Conservation (phyloP, 495 filamentous ascomycete species). For the Beverwykella pulmonaria region DNA sequence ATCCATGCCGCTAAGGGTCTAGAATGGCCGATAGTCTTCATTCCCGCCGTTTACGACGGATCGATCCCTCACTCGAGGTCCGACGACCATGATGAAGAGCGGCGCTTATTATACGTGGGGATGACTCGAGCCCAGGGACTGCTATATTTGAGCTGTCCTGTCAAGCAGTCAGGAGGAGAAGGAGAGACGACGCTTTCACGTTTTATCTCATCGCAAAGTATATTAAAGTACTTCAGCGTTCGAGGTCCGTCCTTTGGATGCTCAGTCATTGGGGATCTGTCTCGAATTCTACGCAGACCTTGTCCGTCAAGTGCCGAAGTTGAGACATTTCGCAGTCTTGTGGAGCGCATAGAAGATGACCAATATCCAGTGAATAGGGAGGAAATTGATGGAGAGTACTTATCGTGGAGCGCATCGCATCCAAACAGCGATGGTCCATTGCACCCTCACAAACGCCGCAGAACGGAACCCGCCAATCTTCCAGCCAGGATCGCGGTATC, state of each 20-base stretch:
- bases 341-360: conserved; percentile 62
- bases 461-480: conserved; percentile 1
- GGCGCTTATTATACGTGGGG: conserved; percentile 89
- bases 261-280: conserved; percentile 59
- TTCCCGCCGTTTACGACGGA: conserved; percentile 87
- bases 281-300: conserved; percentile 63
- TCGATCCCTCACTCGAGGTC: conserved; percentile 93
- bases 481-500: conserved; percentile 12
- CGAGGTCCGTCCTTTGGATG: conserved; percentile 62
- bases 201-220: conserved; percentile 59
- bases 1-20: conserved; percentile 97
- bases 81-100: conserved; percentile 88
- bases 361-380: conserved; percentile 64
- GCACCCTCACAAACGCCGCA: conserved; percentile 32
- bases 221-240: conserved; percentile 55
- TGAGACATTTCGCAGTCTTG: conserved; percentile 46
- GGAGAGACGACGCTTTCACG: conserved; percentile 66
- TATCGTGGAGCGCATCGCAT: conserved; percentile 28
- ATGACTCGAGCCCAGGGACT: conserved; percentile 95
- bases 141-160: conserved; percentile 86
- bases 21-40: conserved; percentile 97
- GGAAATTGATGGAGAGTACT: conserved; percentile 47
- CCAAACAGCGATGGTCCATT: conserved; percentile 1
- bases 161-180: conserved; percentile 61
- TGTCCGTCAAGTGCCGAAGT: conserved; percentile 57